Base-by-base conservation (phyloP, 1,139 yeast species). In the Taphrina betulina region DNA sequence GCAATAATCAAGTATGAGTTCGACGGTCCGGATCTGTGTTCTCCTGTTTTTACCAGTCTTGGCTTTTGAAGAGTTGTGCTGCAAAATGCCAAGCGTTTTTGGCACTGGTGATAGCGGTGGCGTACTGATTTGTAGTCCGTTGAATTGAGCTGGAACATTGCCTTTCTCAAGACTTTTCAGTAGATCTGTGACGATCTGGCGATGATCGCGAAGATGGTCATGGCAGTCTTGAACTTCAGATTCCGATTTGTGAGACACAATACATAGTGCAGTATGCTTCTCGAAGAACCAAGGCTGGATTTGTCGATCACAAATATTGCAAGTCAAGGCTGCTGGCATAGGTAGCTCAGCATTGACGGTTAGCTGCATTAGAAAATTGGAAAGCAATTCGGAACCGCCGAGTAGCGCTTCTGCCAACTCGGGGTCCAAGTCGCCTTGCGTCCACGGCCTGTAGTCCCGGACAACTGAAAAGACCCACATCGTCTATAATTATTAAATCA, bases 281-380 rank as follows among this genome's bases (percentile, higher is more conserved):
- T 90, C 98, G 51, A 92, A 75, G 83, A 95, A 92, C 98, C 98
- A 94, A 1, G 92, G 88, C 1, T 96, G 96, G n/a, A 90, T 81
- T 53, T 79, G 79, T 26, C 82, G 81, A 66, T 94, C 99, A 69
- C 99, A 94, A 19, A 94, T 89, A 53, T 96, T 77, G 68, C 99
- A 94, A 38, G 90, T 72, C 42, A 88, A 86, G 44, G 82, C 75
- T 35, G 83, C 83, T 0, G 95, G 95, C 28, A 81, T 78, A 4
- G 81, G 75, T 3, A 83, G 75, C 20, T 80, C 84, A 51, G 77
- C 42, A 24, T 41, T 68, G 40, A 81, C 83, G 34, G 82, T 78
- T 5, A 92, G 72, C 58, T 77, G 76, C 51, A 80, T 71, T 57
- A 94, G 73, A 67, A 85, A 92, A 1, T 85, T 78, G 48, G 84